Conservation (phyloP, 129 eudicot species). For the Daucus carota region DNA sequence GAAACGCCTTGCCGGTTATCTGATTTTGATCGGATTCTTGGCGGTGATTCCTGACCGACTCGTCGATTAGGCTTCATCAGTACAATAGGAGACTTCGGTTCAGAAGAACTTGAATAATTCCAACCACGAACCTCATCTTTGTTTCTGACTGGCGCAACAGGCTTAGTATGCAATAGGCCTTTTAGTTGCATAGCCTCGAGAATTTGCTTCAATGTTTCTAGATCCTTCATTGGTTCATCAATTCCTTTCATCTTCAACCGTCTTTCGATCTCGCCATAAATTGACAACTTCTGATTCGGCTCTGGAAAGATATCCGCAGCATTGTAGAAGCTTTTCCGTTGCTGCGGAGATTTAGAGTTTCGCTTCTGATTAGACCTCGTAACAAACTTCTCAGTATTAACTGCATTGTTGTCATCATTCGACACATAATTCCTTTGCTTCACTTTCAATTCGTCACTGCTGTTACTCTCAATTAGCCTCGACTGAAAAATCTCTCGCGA, state of each 20-base stretch:
- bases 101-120: constrained; percentile 11
- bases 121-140: constrained; percentile 41
- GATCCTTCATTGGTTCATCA: constrained; percentile 56
- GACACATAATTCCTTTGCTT: constrained; percentile 18
- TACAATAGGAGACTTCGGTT: constrained; percentile 49
- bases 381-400: constrained; percentile 17
- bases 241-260: constrained; percentile 58
- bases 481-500: constrained; percentile 46
- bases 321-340: constrained; percentile 42
- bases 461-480: constrained; percentile 27
- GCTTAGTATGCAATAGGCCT: constrained; percentile 67
- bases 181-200: constrained; percentile 85
- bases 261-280: constrained; percentile 59
- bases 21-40: constrained; percentile 13
- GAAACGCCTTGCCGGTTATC: constrained; percentile 17
- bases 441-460: constrained; percentile 24
- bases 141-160: constrained; percentile 18
- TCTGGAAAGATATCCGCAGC: constrained; percentile 61
- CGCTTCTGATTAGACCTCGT: constrained; percentile 25
- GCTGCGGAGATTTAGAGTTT: constrained; percentile 35
- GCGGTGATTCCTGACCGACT: constrained; percentile 19
- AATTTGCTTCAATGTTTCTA: constrained; percentile 73
- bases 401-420: constrained; percentile 15
- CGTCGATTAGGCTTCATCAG: constrained; percentile 42
- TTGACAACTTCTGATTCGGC: constrained; percentile 35